These are phyloP conservation scores for Rhodotorula kratochvilovae DNA, from an alignment of 768 basidiomycete genomes.

Conservation along the genomic window DNA sequence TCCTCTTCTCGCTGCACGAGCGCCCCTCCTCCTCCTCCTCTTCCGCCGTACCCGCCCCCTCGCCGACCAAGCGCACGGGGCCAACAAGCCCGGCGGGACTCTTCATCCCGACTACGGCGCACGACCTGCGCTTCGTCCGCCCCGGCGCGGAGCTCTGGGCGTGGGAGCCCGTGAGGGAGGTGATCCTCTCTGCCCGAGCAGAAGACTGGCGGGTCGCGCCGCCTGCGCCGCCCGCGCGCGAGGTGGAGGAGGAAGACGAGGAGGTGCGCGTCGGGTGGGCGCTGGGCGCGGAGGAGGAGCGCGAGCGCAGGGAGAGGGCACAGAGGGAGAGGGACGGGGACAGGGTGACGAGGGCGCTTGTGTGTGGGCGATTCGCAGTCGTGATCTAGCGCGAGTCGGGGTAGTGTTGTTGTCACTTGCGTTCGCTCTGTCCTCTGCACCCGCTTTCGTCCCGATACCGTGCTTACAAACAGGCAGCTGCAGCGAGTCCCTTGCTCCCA, in stretches of 20 bases:
- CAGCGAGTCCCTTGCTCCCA: too few relatives aligned
- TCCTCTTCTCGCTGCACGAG: constrained; percentile 30
- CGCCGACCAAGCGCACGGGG: background rate
- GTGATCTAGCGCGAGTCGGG: too few relatives aligned
- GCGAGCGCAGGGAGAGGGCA: background rate
- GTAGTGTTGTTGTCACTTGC: too few relatives aligned
- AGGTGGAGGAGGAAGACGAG: background rate
- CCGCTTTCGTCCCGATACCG: too few relatives aligned
- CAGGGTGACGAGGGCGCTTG: background rate
- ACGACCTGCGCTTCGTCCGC: constrained; percentile 6
- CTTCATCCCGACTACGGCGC: constrained; percentile 10
- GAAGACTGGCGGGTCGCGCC: too few relatives aligned
- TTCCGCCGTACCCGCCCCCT: background rate
- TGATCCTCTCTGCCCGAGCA: background rate
- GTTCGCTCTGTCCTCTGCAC: too few relatives aligned
- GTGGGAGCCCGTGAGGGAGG: constrained; percentile 5
- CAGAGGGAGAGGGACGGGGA: too few relatives aligned
- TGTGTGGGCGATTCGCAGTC: background rate
- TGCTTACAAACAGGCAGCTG: too few relatives aligned
- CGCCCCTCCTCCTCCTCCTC: background rate
- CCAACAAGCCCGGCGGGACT: too few relatives aligned
- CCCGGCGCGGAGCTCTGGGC: constrained; percentile 4
- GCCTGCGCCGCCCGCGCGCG: background rate
- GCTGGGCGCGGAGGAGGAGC: background rate
- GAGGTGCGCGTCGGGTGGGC: background rate